Evolutionary conservation across 2,329 filamentous ascomycete genomes (phyloP), one percentile per base, ranked within the genome.

Genomic region (Incumbomyces lentus): DNA sequence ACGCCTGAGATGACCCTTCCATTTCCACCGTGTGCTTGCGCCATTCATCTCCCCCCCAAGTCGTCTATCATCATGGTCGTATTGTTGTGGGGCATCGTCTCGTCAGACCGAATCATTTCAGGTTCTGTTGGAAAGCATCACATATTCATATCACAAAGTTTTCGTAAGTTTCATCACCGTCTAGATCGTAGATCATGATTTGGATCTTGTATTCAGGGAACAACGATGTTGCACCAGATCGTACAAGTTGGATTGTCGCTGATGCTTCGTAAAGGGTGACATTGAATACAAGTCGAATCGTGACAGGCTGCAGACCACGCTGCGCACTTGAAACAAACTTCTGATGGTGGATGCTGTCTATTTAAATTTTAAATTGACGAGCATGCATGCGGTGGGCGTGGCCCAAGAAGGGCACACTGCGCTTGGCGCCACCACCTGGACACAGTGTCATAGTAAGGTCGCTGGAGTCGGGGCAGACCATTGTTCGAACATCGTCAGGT

Each of bases 401-500:
- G 29, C 34, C 47, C 30, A 29, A 38, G 37, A 48, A 32, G 12
- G 37, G 32, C 40, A 52, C 33, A 36, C 48, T 49, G 40, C 52
- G 52, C 51, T 54, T 54, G 44, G n/a, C 22, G 8, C 41, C n/a
- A 37, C 55, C 50, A 26, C 52, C 48, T 16, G 55, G 53, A 50
- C 55, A 57, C 12, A 57, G 47, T 36, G 52, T 55, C 36, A 55
- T 44, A 41, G 43, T 40, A 11, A 57, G 49, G 46, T 52, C 48
- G 26, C 50, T 47, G 35, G 50, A 35, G 30, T 57, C 42, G 19
- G 47, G 46, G 45, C 55, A 57, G 39, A 57, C 55, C 49, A 55
- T 54, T 47, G 55, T 57, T 29, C 55, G 53, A 31, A 48, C 43
- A 40, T 57, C 55, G 44, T 57, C 55, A 11, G 55, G 55, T 16